Base-by-base conservation (phyloP, 78 protist species). In the Tieghemostelium lacteum region DNA sequence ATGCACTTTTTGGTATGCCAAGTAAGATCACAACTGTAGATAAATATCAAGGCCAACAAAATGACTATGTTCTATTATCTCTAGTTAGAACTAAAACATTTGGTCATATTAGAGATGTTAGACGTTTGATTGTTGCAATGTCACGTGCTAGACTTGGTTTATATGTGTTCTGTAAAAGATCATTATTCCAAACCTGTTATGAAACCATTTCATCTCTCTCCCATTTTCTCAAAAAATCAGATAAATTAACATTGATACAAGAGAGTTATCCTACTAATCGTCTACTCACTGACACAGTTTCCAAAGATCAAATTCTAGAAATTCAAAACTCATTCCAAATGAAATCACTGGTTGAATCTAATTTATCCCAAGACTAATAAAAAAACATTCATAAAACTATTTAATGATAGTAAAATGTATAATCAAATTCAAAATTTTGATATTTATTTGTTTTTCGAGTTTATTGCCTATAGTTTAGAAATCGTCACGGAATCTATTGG, bases 71-170 rank as follows among this genome's bases (percentile, higher is more conserved):
- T 19, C 97, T 98, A 31, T 89, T 98, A 1, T 97, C 99, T 49
- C 96, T 98, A 22, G 99, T 98, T 28, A 94, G 99, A 64, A 97
- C 99, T 1, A 37, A 71, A 65, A 3, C 26, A 5, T 92, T 75
- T 31, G 99, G 99, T 5, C 97, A 97, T 34, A n/a, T 97, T 88
- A 92, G 99, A 28, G 99, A 97, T 69, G 87, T 92, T 8, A 66
- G 94, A 36, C 72, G 95, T 33, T 57, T 95, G n/a, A 86, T 95
- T 1, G 99, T 98, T 16, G 98, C 99, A 26, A 34, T 98, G 85
- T 97, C 99, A 22, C 97, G 99, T 36, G 97, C 99, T 12, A 70
- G 98, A 24, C 94, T 98, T 12, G 99, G 99, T 19, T 92, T 98
- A 36, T 96, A 95, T 22, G 95, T 98, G 26, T 97, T 98, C 72